Conservation (phyloP, 2,329 filamentous ascomycete genomes). For the Amesomyces nigricolor region DNA sequence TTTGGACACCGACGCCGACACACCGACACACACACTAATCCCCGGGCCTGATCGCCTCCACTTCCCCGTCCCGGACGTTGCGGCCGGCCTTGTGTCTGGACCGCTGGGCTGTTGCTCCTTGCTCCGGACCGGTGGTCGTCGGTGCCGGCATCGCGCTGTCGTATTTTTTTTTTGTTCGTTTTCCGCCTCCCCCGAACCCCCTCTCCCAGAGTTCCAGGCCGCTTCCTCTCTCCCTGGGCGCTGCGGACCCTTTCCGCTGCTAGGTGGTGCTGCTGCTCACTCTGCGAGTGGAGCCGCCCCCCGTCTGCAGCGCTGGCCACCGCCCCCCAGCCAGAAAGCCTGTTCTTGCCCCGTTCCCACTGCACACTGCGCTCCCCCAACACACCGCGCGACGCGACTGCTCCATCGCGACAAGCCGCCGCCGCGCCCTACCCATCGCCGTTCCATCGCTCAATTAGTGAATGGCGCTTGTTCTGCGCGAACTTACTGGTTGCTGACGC, state of each 20-base stretch:
- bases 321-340: constrained; percentile 24
- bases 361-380: constrained; percentile 29
- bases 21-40: not conserved
- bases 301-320: constrained; percentile 11
- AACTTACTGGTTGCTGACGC: constrained; percentile 22
- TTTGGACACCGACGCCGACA: too few relatives aligned
- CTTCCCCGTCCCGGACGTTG: constrained; percentile 18
- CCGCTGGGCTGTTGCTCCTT: constrained; percentile 15
- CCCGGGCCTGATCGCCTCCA: constrained; percentile 24
- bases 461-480: constrained; percentile 33
- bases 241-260: constrained; percentile 1
- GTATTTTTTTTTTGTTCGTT: not conserved
- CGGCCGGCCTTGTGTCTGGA: constrained; percentile 14
- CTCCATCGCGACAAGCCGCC: constrained; percentile 40
- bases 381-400: constrained; percentile 40
- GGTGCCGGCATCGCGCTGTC: constrained; percentile 10
- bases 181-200: not conserved
- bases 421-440: constrained; percentile 42
- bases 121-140: constrained; percentile 16
- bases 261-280: constrained; percentile 16
- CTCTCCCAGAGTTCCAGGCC: too few relatives aligned
- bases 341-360: constrained; percentile 25
- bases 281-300: constrained; percentile 19
- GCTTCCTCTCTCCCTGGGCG: constrained; percentile 7
- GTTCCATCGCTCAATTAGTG: constrained; percentile 35